Conservation (phyloP, 2,329 filamentous ascomycete species). For the Nemania diffusa region DNA sequence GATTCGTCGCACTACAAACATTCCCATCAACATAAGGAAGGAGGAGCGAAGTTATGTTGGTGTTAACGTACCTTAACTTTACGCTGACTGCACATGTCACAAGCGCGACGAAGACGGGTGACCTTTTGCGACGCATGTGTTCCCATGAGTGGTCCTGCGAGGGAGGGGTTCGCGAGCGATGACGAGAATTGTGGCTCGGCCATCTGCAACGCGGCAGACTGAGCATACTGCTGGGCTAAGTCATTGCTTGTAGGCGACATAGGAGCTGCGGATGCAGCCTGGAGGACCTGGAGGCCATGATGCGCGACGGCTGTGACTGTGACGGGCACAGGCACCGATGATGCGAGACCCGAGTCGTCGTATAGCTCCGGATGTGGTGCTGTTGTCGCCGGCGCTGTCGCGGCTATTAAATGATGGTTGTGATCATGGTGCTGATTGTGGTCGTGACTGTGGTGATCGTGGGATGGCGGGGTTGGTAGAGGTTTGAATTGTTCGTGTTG, state of each 20-base stretch:
- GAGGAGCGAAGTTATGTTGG: not conserved
- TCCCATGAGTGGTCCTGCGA: slow-evolving; percentile 13
- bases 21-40: not conserved
- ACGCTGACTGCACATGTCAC: slow-evolving; percentile 70
- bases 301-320: slow-evolving; percentile 41
- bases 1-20: slow-evolving; percentile 61
- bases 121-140: slow-evolving; percentile 53
- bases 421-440: not conserved
- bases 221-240: slow-evolving; percentile 49
- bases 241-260: slow-evolving; percentile 36
- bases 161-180: slow-evolving; percentile 21
- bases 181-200: slow-evolving; percentile 41
- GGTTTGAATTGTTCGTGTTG: not conserved
- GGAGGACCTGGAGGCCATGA: slow-evolving; percentile 47
- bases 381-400: slow-evolving; percentile 1
- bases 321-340: slow-evolving; percentile 32
- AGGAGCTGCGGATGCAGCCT: slow-evolving; percentile 45
- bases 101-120: slow-evolving; percentile 67
- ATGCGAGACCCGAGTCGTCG: slow-evolving; percentile 34
- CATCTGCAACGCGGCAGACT: slow-evolving; percentile 49
- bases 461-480: too few species aligned
- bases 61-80: slow-evolving; percentile 63
- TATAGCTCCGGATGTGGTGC: slow-evolving; percentile 27
- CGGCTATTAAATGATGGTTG: slow-evolving; percentile 6
- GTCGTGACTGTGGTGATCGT: not conserved